Conservation (phyloP, 2,329 filamentous ascomycete genomes). For the Fusarium sublunatum region DNA sequence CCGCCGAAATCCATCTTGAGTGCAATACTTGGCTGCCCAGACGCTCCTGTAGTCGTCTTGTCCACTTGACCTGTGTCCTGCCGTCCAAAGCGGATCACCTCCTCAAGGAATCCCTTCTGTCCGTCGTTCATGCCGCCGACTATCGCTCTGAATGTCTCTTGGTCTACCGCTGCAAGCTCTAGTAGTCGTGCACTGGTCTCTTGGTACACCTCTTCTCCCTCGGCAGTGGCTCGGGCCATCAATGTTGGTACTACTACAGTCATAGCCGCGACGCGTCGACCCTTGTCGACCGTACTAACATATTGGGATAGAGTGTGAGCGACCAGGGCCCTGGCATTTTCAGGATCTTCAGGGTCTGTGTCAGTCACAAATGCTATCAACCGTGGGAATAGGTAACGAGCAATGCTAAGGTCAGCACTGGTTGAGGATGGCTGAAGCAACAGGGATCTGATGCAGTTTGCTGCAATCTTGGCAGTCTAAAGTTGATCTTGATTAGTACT, state of each 20-base stretch:
- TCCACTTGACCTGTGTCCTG: constrained; percentile 55
- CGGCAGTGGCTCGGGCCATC: constrained; percentile 75
- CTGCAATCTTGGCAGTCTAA: constrained; percentile 86
- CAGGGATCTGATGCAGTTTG: constrained; percentile 88
- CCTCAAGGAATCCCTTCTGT: constrained; percentile 82
- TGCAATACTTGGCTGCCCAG: constrained; percentile 82
- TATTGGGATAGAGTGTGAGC: constrained; percentile 81
- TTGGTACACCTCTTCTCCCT: constrained; percentile 69
- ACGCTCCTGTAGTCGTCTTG: constrained; percentile 56
- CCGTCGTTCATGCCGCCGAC: constrained; percentile 77
- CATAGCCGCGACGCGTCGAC: constrained; percentile 70
- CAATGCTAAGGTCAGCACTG: constrained; percentile 76
- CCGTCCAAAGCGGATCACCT: constrained; percentile 76
- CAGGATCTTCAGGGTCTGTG: constrained; percentile 80
- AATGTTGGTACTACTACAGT: constrained; percentile 82
- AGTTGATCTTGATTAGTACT: constrained; percentile 28
- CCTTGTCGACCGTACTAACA: constrained; percentile 61
- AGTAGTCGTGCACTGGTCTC: constrained; percentile 83
- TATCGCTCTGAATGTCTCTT: constrained; percentile 76
- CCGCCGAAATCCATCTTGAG: constrained; percentile 92
- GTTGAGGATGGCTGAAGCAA: constrained; percentile 74
- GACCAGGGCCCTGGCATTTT: constrained; percentile 76
- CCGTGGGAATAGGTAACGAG: constrained; percentile 78
- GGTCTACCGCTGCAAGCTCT: constrained; percentile 82
- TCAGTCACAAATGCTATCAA: constrained; percentile 80